Base-by-base conservation (phyloP, 345 rosid genomes). In the Acer saccharum region DNA sequence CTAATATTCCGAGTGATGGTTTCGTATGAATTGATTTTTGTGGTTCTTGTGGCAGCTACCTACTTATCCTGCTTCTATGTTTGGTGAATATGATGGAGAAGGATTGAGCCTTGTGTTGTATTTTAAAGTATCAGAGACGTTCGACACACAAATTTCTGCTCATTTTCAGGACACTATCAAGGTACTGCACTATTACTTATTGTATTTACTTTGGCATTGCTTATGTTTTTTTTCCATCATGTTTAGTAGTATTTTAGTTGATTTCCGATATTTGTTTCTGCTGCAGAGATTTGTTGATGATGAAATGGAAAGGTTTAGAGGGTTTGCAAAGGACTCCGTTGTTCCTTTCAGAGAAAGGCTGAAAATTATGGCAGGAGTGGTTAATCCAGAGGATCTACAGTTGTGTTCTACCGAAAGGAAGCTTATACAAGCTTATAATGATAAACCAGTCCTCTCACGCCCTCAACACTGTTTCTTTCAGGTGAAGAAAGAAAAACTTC, bases 71-170 rank as follows among this genome's bases (percentile, higher is more conserved):
- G 83, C 89, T 11, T 79, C 85, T 46, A 83, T 93, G 91, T 92
- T 93, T 48, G 82, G 89, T 14, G 89, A 90, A 29, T 25, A 55
- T 32, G 90, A 94, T 78, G 98, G 98, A 46, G 98, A 94, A 77
- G 97, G 98, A 77, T 89, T 92, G 87, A 92, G 95, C 82, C 90
- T 92, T 75, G 97, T 94, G 52, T 73, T 94, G 52, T 92, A 92
- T 70, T 94, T 92, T 69, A 88, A 79, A 78, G 12, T 89, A 67
- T 83, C 89, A 6, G 93, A 94, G 52, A 87, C 79, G 73, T 90
- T 85, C 21, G 84, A 89, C 70, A 78, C 79, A 72, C 91, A 86
- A 27, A 83, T 87, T 69, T 88, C 95, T 80, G 73, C 88, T 80
- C 89, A 86, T 65, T 94, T 86, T 83, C 92, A 85, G 78, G 91